Evolutionary conservation across 2,329 filamentous ascomycete genomes (phyloP).

Genomic region (Colletotrichum sp.): DNA sequence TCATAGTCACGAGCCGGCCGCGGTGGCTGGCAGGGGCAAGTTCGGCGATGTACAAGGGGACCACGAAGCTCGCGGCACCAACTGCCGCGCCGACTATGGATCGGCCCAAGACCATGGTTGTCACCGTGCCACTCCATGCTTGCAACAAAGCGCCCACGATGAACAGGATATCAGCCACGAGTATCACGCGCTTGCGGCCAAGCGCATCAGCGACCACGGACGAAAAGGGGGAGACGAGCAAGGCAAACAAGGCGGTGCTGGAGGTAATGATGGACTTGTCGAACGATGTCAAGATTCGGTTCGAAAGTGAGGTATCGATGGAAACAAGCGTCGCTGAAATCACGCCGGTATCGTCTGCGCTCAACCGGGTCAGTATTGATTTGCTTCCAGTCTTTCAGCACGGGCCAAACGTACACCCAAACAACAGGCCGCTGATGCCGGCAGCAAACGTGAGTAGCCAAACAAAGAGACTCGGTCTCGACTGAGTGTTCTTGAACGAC

Average conservation of each 20-base stretch:
- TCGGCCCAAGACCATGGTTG: constrained; percentile 70
- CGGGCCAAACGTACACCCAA: constrained; percentile 61
- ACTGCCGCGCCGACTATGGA: constrained; percentile 75
- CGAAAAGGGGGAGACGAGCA: constrained; percentile 66
- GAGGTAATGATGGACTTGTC: constrained; percentile 76
- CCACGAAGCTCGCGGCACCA: constrained; percentile 79
- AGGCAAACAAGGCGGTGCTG: constrained; percentile 70
- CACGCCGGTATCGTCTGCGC: constrained; percentile 68
- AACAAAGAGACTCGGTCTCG: constrained; percentile 55
- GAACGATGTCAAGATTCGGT: constrained; percentile 60
- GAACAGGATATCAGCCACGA: constrained; percentile 71
- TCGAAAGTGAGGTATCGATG: constrained; percentile 63
- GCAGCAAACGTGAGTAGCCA: constrained; percentile 68
- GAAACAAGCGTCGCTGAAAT: constrained; percentile 73
- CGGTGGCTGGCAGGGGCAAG: constrained; percentile 77
- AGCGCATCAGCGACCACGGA: constrained; percentile 67
- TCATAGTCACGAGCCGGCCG: constrained; percentile 81
- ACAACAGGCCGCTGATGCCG: constrained; percentile 70
- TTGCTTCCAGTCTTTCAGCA: not conserved
- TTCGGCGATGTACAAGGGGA: constrained; percentile 89
- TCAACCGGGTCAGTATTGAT: not conserved
- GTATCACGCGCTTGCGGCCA: constrained; percentile 67
- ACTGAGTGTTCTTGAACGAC: constrained; percentile 12
- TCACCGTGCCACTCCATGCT: constrained; percentile 61
- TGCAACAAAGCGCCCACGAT: constrained; percentile 70